Evolutionary conservation across 352 stramenopile species (phyloP), one percentile per base, ranked within the genome.

Genomic region (Phytophthora fragariae): DNA sequence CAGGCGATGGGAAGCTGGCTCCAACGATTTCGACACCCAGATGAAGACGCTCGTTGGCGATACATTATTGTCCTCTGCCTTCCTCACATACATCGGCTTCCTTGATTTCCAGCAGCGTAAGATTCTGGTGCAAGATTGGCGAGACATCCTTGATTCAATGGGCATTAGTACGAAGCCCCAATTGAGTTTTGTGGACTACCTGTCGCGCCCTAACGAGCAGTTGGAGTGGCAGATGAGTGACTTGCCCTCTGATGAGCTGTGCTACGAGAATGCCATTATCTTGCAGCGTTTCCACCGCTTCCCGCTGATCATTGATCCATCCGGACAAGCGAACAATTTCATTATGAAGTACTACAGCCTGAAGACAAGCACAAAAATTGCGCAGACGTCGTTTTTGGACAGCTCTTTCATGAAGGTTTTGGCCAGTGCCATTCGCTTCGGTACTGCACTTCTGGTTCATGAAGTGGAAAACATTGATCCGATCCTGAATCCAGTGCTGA

Each of bases 401-500:
- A 98, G 97, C 49, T 98, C 94, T 8, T 99, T 99, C 85, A 99
- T 99, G 88, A 99, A 99, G 79, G 98, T 98, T n/a, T 83, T 99
- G 21, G 97, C 97, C n/a, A 99, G 97, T 72, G 98, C 98, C 29
- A 98, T 99, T 82, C 97, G 98, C 46, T 99, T 99, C 77, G 98
- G 98, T 44, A 99, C 97, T 29, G 96, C 98, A 39, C 83, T 99
- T 37, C 79, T 99, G 12, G 98, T 99, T 27, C 97, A 99, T 72
- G 99, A 99, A 79, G 98, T 99, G 19, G 98, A 99, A 76, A 98
- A 97, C 58, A 98, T 99, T 54, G 98, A 99, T 80, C 98, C 98
- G 53, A 98, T 99, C 33, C 73, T 99, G 62, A 99, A 99, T 80
- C 98, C 98, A 31, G 95, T 99, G 35, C 79, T 99, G 59, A 99